Evolutionary conservation across 768 basidiomycete species (phyloP).

Genomic region (Macrolepiota fuliginosa): DNA sequence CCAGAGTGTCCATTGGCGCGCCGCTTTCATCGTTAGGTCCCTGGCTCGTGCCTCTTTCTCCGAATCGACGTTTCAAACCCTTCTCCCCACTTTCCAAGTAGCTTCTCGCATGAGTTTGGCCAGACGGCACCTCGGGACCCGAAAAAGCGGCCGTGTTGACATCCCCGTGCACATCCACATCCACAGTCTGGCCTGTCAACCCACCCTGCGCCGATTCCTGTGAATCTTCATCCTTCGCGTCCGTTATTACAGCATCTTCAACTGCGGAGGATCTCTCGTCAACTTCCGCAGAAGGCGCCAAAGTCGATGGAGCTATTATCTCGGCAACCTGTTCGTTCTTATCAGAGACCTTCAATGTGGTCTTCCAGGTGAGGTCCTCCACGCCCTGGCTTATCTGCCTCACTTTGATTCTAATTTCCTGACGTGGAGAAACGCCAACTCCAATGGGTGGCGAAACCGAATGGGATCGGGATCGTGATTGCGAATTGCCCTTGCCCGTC

Average conservation of each 20-base stretch:
- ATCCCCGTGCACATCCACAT: neutral
- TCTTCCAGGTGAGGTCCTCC: conserved; percentile 74
- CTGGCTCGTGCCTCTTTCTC: conserved; percentile 65
- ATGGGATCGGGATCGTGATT: conserved; percentile 41
- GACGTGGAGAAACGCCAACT: conserved; percentile 59
- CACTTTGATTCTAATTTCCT: conserved; percentile 69
- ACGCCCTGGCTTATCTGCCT: conserved; percentile 79
- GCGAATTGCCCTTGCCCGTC: conserved; percentile 28
- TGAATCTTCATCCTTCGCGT: conserved; percentile 9
- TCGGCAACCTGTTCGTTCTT: conserved; percentile 24
- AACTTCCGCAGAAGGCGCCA: conserved; percentile 9
- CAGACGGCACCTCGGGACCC: conserved; percentile 14
- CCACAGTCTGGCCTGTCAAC: conserved; percentile 6
- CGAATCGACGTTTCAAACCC: conserved; percentile 66
- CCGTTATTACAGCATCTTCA: conserved; percentile 10
- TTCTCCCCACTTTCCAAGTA: conserved; percentile 57
- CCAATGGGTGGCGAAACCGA: conserved; percentile 43
- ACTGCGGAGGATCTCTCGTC: conserved; percentile 12
- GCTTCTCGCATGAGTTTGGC: conserved; percentile 22
- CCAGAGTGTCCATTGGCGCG: conserved; percentile 20
- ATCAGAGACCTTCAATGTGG: conserved; percentile 34
- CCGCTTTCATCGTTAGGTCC: conserved; percentile 39
- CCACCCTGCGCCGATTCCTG: conserved; percentile 11
- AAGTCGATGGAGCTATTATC: conserved; percentile 1
- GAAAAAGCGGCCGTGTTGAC: neutral